A percentile compares a stretch with the other conserved stretches of the same genome.
Evolutionary conservation across 805 yeast species (phyloP).

Genomic region (Millerago galiae): DNA sequence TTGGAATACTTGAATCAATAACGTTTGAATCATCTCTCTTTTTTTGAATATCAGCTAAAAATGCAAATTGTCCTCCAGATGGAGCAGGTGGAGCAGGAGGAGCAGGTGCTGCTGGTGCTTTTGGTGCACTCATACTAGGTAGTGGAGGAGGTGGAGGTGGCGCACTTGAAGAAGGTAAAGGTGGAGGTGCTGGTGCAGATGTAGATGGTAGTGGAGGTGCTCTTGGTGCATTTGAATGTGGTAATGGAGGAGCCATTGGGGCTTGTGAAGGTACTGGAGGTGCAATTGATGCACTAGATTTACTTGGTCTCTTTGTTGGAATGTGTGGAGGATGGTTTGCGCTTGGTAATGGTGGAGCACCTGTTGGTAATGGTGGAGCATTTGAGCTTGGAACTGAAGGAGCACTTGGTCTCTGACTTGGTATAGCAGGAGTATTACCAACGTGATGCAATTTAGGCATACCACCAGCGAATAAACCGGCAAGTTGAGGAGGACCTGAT

Average conservation of each 20-base stretch:
- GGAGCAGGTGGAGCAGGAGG: neutral
- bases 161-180: conserved; percentile 10
- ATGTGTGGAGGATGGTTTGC: conserved; percentile 13
- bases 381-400: conserved; percentile 20
- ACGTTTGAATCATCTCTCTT: conserved; percentile 47
- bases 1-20: conserved; percentile 30
- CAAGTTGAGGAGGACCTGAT: conserved; percentile 18
- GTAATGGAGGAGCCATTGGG: neutral
- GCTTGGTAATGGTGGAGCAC: conserved; percentile 19
- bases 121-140: conserved; percentile 6
- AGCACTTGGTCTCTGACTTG: neutral
- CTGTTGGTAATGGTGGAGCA: conserved; percentile 14
- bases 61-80: conserved; percentile 36
- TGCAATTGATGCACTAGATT: conserved; percentile 7
- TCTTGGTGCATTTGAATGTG: conserved; percentile 11
- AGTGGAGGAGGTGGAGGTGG: conserved; percentile 13
- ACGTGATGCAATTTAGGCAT: conserved; percentile 21
- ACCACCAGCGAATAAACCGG: conserved; percentile 22
- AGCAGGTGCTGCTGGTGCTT: conserved; percentile 14
- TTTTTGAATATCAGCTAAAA: conserved; percentile 50
- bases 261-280: conserved; percentile 11
- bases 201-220: conserved; percentile 16
- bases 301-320: neutral
- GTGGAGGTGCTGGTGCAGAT: conserved; percentile 10
- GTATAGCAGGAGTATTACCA: conserved; percentile 1